Conservation (phyloP, 345 rosid species). For the Bruguiera sexangula region DNA sequence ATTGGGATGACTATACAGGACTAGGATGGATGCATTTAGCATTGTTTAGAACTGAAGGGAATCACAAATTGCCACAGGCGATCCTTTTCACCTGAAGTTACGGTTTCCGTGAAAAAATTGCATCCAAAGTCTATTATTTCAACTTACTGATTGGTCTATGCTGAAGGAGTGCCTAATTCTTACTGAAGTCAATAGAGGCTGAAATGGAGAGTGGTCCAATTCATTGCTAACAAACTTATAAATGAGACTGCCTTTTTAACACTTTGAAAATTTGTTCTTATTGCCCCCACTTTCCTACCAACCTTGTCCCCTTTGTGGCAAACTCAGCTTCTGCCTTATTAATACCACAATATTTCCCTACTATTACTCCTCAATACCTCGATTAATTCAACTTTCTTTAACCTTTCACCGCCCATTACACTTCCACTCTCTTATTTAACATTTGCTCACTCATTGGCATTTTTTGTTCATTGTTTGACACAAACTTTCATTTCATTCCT, state of each 20-base stretch:
- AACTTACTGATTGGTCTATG: no score
- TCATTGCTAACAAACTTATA: no score
- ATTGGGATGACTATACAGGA: slow-evolving; percentile 42
- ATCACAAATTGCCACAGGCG: slow-evolving; percentile 82
- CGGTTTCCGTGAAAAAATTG: slow-evolving; percentile 78
- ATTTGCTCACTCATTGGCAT: not conserved
- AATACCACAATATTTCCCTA: slow-evolving; percentile 14
- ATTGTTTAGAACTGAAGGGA: slow-evolving; percentile 72
- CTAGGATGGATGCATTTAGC: slow-evolving; percentile 92
- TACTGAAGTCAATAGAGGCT: no score
- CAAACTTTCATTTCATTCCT: slow-evolving; percentile 12
- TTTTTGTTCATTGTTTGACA: not conserved
- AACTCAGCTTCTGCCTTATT: slow-evolving; percentile 24
- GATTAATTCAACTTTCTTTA: slow-evolving; percentile 7
- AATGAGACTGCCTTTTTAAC: no score
- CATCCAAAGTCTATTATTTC: no score
- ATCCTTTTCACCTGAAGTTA: slow-evolving; percentile 90
- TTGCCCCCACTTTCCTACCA: not conserved
- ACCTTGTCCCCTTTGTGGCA: not conserved
- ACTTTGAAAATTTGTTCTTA: no score
- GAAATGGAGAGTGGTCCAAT: no score
- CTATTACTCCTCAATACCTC: not conserved
- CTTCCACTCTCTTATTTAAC: not conserved
- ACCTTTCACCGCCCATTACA: slow-evolving; percentile 24
- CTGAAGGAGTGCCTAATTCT: no score